Percentiles rank a stretch among this genome's conserved stretches.
These are phyloP conservation scores for Phytophthora meadii DNA, from an alignment of 352 stramenopile genomes.

Conservation along the genomic window DNA sequence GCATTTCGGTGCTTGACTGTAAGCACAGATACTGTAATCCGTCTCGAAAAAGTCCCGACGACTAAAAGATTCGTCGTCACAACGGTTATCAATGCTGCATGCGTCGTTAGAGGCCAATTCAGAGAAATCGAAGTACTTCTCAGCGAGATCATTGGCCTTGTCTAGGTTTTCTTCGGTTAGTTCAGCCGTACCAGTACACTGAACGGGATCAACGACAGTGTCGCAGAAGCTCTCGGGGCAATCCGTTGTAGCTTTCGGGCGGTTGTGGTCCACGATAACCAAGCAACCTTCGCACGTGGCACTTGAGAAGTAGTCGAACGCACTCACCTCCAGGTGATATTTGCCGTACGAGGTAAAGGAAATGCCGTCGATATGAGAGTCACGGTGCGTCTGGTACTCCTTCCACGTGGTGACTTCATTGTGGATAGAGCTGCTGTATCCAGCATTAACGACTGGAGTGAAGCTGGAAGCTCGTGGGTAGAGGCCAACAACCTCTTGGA, in stretches of 20 bases:
- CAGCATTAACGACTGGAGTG: conserved; percentile 8
- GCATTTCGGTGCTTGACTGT: conserved; percentile 33
- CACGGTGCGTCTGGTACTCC: conserved; percentile 55
- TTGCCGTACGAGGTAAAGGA: conserved; percentile 54
- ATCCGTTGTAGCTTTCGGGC: conserved; percentile 38
- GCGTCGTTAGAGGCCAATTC: too few relatives aligned
- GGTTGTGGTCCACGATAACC: conserved; percentile 58
- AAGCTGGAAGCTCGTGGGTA: conserved; percentile 14
- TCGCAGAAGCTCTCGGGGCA: conserved; percentile 58
- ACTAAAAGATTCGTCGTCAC: conserved; percentile 48
- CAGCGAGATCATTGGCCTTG: too few relatives aligned
- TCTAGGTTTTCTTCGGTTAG: conserved; percentile 6
- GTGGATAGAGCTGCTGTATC: not conserved
- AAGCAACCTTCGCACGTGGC: conserved; percentile 62
- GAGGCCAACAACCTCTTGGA: conserved; percentile 16
- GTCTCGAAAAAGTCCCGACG: conserved; percentile 53
- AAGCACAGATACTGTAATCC: conserved; percentile 20
- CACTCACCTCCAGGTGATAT: conserved; percentile 59
- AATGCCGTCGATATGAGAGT: conserved; percentile 49
- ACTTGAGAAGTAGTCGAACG: conserved; percentile 52
- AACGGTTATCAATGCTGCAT: conserved; percentile 43
- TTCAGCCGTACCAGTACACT: conserved; percentile 10
- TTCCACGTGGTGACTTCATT: conserved; percentile 44
- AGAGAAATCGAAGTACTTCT: too few relatives aligned
- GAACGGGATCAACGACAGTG: conserved; percentile 15